A percentile compares a stretch with the other conserved stretches of the same genome.
These are phyloP conservation scores for Ascochyta rabiei DNA, from an alignment of 2,329 filamentous ascomycete species.

Conservation along the genomic window DNA sequence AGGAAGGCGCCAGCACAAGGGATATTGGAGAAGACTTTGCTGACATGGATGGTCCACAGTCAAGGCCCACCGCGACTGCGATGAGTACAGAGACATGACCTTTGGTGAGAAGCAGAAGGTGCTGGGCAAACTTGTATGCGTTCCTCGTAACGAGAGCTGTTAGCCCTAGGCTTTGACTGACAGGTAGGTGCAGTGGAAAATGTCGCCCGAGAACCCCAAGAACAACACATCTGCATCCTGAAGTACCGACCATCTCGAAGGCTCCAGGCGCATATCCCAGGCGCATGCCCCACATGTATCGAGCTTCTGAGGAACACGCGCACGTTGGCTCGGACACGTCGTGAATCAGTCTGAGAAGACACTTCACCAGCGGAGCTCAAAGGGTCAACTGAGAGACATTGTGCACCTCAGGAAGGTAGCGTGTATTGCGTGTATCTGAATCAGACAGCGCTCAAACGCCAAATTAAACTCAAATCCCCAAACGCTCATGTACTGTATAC, in stretches of 20 bases:
- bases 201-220: conserved; percentile 45
- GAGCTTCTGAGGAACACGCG: neutral
- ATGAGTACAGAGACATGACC: conserved; percentile 41
- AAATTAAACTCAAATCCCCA: neutral
- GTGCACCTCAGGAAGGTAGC: neutral
- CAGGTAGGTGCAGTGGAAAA: conserved; percentile 40
- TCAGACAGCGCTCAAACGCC: conserved; percentile 1
- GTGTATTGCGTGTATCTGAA: neutral
- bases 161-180: conserved; percentile 16
- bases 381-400: neutral
- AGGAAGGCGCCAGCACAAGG: neutral
- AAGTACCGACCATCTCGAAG: neutral
- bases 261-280: no score
- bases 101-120: conserved; percentile 47
- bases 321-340: neutral
- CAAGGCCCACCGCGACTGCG: conserved; percentile 42
- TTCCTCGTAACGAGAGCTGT: neutral
- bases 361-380: neutral
- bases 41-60: conserved; percentile 31
- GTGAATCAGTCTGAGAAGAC: neutral
- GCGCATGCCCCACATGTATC: neutral
- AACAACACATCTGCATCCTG: conserved; percentile 23
- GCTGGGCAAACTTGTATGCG: conserved; percentile 43
- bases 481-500: neutral
- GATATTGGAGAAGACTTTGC: neutral